Conservation (phyloP, 1,284 basidiomycete genomes). For the Austroboletus olivaceoglutinosus region DNA sequence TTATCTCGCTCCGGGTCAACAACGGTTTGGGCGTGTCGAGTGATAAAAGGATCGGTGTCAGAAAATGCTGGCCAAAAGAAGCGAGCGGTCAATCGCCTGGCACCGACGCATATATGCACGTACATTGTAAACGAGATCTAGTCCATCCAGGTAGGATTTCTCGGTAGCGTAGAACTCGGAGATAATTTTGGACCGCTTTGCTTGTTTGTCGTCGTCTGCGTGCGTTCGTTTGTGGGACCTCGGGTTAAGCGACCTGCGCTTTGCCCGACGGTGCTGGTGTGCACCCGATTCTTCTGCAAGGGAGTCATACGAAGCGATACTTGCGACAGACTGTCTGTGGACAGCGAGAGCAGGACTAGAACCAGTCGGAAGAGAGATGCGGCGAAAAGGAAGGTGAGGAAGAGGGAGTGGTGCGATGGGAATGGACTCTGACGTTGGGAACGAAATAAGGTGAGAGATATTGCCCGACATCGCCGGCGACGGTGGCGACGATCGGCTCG, state of each 20-base stretch:
- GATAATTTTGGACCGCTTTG: conserved; percentile 58
- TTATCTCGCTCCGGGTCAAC: conserved; percentile 66
- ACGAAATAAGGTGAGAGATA: conserved; percentile 21
- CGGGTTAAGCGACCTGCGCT: conserved; percentile 36
- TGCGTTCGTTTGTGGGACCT: conserved; percentile 32
- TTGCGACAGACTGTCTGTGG: conserved; percentile 63
- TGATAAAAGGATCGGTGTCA: conserved; percentile 71
- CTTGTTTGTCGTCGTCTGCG: conserved; percentile 38
- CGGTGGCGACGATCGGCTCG: conserved; percentile 10
- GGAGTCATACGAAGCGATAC: conserved; percentile 67
- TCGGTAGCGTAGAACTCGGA: conserved; percentile 81
- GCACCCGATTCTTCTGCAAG: conserved; percentile 47
- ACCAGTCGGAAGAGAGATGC: conserved; percentile 69
- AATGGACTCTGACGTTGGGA: conserved; percentile 28
- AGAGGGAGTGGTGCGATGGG: conserved; percentile 25
- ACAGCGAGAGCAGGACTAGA: conserved; percentile 44
- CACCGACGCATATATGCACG: conserved; percentile 28
- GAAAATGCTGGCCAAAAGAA: conserved; percentile 57
- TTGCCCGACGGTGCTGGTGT: conserved; percentile 23
- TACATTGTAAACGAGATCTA: conserved; percentile 80
- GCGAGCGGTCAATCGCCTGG: conserved; percentile 2
- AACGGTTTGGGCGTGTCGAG: conserved; percentile 65
- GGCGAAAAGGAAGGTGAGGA: conserved; percentile 63
- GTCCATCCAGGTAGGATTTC: conserved; percentile 72
- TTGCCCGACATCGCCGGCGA: conserved; percentile 17